phyloP scores from a whole-genome alignment of 306 rosid genomes.

The Styphnolobium japonicum region DNA sequence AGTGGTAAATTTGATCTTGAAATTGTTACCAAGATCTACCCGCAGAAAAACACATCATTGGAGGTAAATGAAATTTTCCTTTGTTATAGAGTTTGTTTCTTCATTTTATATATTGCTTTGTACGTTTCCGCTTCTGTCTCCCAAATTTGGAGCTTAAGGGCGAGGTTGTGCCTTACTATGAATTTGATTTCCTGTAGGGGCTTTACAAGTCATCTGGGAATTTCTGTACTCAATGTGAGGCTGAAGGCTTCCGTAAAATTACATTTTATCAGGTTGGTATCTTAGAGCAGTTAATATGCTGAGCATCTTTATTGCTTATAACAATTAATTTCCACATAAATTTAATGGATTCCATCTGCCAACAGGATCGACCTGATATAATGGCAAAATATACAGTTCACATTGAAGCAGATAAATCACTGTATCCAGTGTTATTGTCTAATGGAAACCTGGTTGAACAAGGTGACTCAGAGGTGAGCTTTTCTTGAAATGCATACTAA shows the following conservation, averaged over 20 bases:
- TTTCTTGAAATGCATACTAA: constrained; percentile 16
- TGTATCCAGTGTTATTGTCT: constrained; percentile 93
- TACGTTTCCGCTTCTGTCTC: neutral
- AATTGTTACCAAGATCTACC: constrained; percentile 68
- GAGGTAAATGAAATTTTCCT: constrained; percentile 53
- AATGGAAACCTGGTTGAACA: constrained; percentile 87
- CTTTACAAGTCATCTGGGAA: constrained; percentile 92
- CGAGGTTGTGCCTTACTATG: constrained; percentile 4
- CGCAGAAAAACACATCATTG: constrained; percentile 87
- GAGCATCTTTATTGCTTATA: constrained; percentile 6
- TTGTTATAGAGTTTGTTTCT: neutral
- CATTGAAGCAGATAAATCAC: constrained; percentile 77
- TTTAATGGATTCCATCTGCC: constrained; percentile 36
- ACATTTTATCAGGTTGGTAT: constrained; percentile 82
- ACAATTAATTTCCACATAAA: constrained; percentile 5
- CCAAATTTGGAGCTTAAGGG: neutral
- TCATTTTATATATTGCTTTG: neutral
- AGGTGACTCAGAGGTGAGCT: constrained; percentile 82
- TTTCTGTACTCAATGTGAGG: constrained; percentile 99
- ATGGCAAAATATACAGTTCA: constrained; percentile 92
- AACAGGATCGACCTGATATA: constrained; percentile 96
- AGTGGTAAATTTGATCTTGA: constrained; percentile 68
- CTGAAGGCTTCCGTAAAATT: constrained; percentile 97
- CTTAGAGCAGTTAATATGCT: constrained; percentile 5
- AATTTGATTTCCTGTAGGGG: constrained; percentile 59